Evolutionary conservation across 345 rosid species (phyloP), one percentile per base, ranked within the genome.

Genomic region (Citrus reticulata): DNA sequence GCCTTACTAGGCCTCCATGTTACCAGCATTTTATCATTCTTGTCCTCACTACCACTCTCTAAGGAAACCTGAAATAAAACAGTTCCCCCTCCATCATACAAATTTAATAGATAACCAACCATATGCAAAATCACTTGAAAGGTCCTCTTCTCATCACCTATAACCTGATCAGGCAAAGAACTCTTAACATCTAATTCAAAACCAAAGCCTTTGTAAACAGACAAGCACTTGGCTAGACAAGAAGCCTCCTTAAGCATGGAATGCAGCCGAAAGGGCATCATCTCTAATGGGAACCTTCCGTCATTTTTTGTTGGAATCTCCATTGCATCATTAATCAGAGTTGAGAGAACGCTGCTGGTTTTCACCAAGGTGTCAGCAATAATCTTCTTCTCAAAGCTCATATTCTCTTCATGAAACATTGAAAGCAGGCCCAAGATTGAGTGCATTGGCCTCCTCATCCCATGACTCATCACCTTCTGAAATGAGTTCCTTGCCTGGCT

Each of bases 391-490:
- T 92, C 86, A 24, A 87, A 81, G 71, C 81, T 87, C 91, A 87
- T 63, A 72, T 82, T 86, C 58, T 89, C 93, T 1, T 86, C 87
- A 73, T 89, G 91, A 81, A 90, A 87, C 87, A 95, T 88, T 0
- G 99, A 93, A 68, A 95, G 94, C 29, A 95, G 88, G 78, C 99
- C 99, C 85, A 89, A 80, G 37, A 95, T 90, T 13, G 98, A 90
- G 85, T 95, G 95, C 97, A 95, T 93, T 16, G 99, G 99, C 81
- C 96, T 89, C 85, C 91, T 92, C 95, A 94, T 92, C 68, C 98
- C 99, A 70, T 91, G 89, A 79, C 97, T 93, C 98, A 93, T 93
- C 74, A 95, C 98, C 85, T 93, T 95, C 81, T 95, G 98, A 84
- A 93, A 93, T 35, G 97, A 90, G 83, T 90, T 87, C 84, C 97